phyloP scores from a whole-genome alignment of 345 rosid species.

The Syzygium aqueum region DNA sequence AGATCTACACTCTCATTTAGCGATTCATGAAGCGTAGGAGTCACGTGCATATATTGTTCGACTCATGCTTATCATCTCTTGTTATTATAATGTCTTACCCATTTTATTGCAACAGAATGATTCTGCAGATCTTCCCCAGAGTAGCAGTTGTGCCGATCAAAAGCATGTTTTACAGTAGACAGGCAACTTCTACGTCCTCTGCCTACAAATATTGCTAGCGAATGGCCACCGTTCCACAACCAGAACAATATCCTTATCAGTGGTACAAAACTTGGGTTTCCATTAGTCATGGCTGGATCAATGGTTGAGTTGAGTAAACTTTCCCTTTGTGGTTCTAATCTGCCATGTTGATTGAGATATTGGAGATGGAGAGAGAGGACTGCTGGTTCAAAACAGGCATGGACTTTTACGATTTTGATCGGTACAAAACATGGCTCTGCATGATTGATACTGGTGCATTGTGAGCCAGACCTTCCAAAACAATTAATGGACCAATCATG shows the following conservation, averaged over 20 bases:
- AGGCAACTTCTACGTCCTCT: neutral
- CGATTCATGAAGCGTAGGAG: neutral
- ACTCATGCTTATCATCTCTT: neutral
- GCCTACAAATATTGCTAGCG: neutral
- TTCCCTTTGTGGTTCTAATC: neutral
- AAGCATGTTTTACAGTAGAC: neutral
- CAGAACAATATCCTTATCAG: neutral
- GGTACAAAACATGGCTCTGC: neutral
- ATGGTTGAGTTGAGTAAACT: neutral
- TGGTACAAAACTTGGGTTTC: neutral
- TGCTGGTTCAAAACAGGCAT: neutral
- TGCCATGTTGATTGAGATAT: neutral
- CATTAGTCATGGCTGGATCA: neutral
- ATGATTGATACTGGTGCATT: neutral
- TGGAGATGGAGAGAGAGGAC: neutral
- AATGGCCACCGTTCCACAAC: neutral
- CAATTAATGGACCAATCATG: neutral
- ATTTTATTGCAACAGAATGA: neutral
- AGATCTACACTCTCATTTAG: neutral
- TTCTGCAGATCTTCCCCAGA: neutral
- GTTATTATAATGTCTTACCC: neutral
- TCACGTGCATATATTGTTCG: neutral
- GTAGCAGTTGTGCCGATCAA: neutral
- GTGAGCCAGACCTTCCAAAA: neutral
- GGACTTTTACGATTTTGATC: neutral